Percentiles rank a stretch among this genome's conserved stretches.
Evolutionary conservation across 2,329 filamentous ascomycete species (phyloP).

Genomic region (Biscogniauxia mediterranea): DNA sequence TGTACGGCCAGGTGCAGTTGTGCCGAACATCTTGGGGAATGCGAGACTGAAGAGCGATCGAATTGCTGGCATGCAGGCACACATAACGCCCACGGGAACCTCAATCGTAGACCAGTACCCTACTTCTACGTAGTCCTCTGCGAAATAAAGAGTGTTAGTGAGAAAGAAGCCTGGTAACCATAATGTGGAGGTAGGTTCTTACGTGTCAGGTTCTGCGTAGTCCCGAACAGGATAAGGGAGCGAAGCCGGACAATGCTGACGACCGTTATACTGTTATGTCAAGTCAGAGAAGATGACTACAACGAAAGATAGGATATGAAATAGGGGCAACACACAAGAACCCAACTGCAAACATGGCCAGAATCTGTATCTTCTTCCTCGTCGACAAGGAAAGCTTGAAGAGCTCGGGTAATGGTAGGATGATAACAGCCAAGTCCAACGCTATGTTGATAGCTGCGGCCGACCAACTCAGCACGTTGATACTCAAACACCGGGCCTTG

Average conservation of each 20-base stretch:
- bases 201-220: constrained; percentile 27
- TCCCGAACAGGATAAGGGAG: constrained; percentile 28
- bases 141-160: constrained; percentile 7
- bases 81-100: constrained; percentile 32
- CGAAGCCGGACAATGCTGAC: constrained; percentile 31
- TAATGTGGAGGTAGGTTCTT: constrained; percentile 14
- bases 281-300: constrained; percentile 2
- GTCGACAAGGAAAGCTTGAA: constrained; percentile 28
- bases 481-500: constrained; percentile 30
- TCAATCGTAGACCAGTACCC: constrained; percentile 36
- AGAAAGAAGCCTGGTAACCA: constrained; percentile 2
- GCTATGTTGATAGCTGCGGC: constrained; percentile 33
- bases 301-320: no score
- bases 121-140: constrained; percentile 32
- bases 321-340: constrained; percentile 28
- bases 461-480: constrained; percentile 33
- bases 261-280: constrained; percentile 25
- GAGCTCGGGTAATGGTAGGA: constrained; percentile 32
- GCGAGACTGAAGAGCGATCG: constrained; percentile 27
- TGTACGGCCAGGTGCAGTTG: background rate
- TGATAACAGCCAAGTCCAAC: constrained; percentile 31
- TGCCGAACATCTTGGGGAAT: constrained; percentile 2
- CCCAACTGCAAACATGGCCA: constrained; percentile 36
- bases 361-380: constrained; percentile 33
- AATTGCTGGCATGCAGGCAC: constrained; percentile 34